Evolutionary conservation across 495 filamentous ascomycete genomes (phyloP).

Genomic region (Penicillium coffeae): DNA sequence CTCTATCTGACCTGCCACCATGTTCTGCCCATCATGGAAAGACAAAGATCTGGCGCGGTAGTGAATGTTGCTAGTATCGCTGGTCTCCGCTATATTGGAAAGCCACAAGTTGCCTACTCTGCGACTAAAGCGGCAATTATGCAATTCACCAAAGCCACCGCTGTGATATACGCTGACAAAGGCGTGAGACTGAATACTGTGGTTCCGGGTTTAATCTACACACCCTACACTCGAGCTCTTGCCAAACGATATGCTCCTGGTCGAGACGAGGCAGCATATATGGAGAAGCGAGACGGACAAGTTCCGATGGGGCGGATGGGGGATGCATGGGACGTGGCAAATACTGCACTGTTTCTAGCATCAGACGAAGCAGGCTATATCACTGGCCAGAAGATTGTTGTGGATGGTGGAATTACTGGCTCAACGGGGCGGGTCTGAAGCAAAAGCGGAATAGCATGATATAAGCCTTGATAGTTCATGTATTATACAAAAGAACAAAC

Average conservation of each 20-base stretch:
- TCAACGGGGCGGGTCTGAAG: constrained; percentile 21
- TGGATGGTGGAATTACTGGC: constrained; percentile 50
- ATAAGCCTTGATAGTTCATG: too few relatives aligned
- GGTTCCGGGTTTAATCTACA: constrained; percentile 50
- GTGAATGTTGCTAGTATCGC: constrained; percentile 45
- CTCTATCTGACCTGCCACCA: constrained; percentile 46
- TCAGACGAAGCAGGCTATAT: constrained; percentile 49
- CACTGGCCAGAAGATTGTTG: constrained; percentile 50
- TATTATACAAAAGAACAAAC: too few relatives aligned
- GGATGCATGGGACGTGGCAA: constrained; percentile 49
- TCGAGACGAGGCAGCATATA: constrained; percentile 32
- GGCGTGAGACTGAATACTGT: constrained; percentile 50
- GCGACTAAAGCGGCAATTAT: constrained; percentile 50
- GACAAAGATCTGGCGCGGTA: constrained; percentile 31
- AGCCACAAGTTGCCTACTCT: constrained; percentile 49
- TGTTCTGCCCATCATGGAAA: constrained; percentile 49
- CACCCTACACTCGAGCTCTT: constrained; percentile 41
- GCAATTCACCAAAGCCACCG: constrained; percentile 47
- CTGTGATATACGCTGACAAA: constrained; percentile 46
- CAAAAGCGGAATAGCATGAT: too few relatives aligned
- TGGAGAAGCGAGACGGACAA: constrained; percentile 33
- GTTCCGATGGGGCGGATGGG: constrained; percentile 44
- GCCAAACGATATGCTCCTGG: constrained; percentile 40
- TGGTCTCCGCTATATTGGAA: constrained; percentile 50
- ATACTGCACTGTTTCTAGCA: constrained; percentile 48